These are phyloP conservation scores for Avena atlantica DNA, from an alignment of 176 grass and related monocot species.

Conservation along the genomic window DNA sequence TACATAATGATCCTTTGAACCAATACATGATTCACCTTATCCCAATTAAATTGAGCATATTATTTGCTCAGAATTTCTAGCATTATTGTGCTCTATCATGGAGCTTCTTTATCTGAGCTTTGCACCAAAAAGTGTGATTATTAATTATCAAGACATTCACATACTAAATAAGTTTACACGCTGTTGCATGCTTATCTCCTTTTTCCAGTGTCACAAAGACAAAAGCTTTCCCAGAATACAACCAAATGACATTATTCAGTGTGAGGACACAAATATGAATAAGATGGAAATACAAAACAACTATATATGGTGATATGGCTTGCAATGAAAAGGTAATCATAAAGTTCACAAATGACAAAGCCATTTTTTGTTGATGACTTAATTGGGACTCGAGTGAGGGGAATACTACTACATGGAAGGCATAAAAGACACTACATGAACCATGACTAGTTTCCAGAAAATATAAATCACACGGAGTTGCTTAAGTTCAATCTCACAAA, in stretches of 20 bases:
- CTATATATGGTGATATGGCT: too few relatives aligned
- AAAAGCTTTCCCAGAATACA: neutral
- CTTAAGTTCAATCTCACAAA: neutral
- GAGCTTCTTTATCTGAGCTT: constrained; percentile 65
- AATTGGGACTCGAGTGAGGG: too few relatives aligned
- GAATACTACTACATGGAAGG: too few relatives aligned
- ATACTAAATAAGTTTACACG: constrained; percentile 11
- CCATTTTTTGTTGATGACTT: too few relatives aligned
- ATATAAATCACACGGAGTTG: neutral
- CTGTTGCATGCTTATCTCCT: neutral
- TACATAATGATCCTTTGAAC: neutral
- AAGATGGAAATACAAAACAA: too few relatives aligned
- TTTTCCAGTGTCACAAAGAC: constrained; percentile 8
- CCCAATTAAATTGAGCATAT: constrained; percentile 77
- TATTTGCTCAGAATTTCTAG: constrained; percentile 58
- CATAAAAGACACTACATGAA: neutral
- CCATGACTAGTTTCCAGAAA: constrained; percentile 22
- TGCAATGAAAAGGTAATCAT: too few relatives aligned
- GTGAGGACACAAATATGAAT: too few relatives aligned
- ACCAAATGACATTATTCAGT: neutral
- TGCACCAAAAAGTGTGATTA: too few relatives aligned
- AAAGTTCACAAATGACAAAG: too few relatives aligned
- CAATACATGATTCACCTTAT: constrained; percentile 69
- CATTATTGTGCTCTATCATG: constrained; percentile 74
- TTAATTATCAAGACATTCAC: constrained; percentile 14